Evolutionary conservation across 331 rosid genomes (phyloP).

Genomic region (Pyrus hybrid): DNA sequence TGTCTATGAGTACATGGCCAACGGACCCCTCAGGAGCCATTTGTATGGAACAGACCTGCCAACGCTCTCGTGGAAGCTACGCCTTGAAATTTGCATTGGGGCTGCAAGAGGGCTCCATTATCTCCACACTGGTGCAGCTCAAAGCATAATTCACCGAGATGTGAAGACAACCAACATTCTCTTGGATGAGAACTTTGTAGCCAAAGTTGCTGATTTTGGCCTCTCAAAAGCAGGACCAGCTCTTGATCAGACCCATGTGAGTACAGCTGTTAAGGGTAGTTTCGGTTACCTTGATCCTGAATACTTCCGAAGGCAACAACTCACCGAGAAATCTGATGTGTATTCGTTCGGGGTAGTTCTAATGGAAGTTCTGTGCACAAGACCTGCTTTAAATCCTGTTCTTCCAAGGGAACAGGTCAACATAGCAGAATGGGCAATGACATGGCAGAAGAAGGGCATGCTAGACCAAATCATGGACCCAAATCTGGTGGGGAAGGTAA

Average conservation of each 20-base stretch:
- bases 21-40: constrained; percentile 93
- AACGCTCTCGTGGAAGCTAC: constrained; percentile 73
- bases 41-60: constrained; percentile 85
- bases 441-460: constrained; percentile 94
- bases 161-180: constrained; percentile 97
- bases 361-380: constrained; percentile 91
- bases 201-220: constrained; percentile 98
- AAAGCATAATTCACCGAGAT: constrained; percentile 88
- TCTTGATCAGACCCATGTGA: constrained; percentile 89
- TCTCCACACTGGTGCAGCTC: constrained; percentile 93
- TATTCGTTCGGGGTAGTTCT: constrained; percentile 94
- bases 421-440: constrained; percentile 95
- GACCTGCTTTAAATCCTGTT: constrained; percentile 91
- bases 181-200: constrained; percentile 81
- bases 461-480: constrained; percentile 89
- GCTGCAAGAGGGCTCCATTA: constrained; percentile 96
- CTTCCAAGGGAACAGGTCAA: constrained; percentile 93
- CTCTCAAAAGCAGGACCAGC: constrained; percentile 91
- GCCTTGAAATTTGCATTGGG: constrained; percentile 92
- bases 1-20: constrained; percentile 93
- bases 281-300: constrained; percentile 98
- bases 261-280: constrained; percentile 97
- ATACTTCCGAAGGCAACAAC: constrained; percentile 90
- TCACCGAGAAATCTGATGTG: constrained; percentile 93
- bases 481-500: constrained; percentile 69